phyloP scores from a whole-genome alignment of 2,329 filamentous ascomycete genomes.

The Aaosphaeria pasadenensis region DNA sequence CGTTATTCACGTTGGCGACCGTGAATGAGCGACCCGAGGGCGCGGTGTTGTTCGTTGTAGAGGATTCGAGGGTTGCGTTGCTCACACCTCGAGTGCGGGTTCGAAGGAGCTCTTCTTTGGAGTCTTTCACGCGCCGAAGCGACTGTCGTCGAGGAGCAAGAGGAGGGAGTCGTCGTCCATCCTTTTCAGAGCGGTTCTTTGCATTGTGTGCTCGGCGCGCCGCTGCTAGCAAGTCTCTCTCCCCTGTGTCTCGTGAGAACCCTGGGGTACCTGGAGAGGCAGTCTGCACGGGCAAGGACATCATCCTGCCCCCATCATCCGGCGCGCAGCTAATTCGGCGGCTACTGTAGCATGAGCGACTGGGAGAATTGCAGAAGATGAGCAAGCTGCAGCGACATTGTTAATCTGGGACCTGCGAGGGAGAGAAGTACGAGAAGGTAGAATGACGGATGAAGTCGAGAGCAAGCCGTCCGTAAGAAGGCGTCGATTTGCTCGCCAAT shows the following conservation, averaged over 20 bases:
- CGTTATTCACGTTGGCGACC: constrained; percentile 48
- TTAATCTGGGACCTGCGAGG: constrained; percentile 13
- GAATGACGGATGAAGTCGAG: constrained; percentile 20
- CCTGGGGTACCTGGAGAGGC: constrained; percentile 23
- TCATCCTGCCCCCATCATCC: constrained; percentile 34
- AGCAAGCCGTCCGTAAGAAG: constrained; percentile 1
- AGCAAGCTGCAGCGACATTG: constrained; percentile 24
- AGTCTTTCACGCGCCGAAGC: constrained; percentile 36
- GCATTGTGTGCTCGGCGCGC: constrained; percentile 21
- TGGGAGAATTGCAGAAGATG: constrained; percentile 16
- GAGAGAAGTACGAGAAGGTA: constrained; percentile 10
- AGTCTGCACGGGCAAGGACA: constrained; percentile 30
- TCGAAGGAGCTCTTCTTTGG: constrained; percentile 32
- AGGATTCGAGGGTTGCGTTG: constrained; percentile 30
- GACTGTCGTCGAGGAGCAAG: constrained; percentile 20
- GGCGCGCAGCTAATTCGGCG: constrained; percentile 14
- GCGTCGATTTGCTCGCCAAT: too few species aligned
- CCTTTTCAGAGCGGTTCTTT: constrained; percentile 24
- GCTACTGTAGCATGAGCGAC: constrained; percentile 16
- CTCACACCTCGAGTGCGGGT: constrained; percentile 27
- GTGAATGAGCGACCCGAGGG: constrained; percentile 40
- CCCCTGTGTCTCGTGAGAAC: constrained; percentile 19
- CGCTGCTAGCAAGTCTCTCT: constrained; percentile 23
- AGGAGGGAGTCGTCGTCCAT: constrained; percentile 7
- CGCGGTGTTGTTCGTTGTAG: constrained; percentile 20